phyloP scores from a whole-genome alignment of 2,329 filamentous ascomycete genomes.

The Alternaria arborescens region DNA sequence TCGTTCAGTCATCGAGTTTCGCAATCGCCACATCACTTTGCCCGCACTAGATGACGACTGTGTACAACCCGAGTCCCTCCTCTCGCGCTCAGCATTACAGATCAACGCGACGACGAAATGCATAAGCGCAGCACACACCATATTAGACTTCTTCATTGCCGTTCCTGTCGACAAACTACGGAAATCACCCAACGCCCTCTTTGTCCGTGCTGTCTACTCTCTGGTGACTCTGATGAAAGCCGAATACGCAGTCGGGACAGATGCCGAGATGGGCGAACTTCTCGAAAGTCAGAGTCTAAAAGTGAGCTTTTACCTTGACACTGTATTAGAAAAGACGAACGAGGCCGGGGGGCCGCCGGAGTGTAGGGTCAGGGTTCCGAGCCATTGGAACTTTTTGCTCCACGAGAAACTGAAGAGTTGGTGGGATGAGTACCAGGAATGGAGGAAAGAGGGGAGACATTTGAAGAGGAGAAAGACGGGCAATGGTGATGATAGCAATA shows the following conservation, averaged over 20 bases:
- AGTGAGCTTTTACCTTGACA: constrained; percentile 42
- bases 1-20: constrained; percentile 39
- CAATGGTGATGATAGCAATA: neutral
- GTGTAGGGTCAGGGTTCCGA: constrained; percentile 42
- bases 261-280: constrained; percentile 44
- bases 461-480: constrained; percentile 33
- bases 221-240: constrained; percentile 45
- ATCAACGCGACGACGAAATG: constrained; percentile 49
- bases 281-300: constrained; percentile 44
- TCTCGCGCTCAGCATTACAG: constrained; percentile 45
- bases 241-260: constrained; percentile 48
- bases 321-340: constrained; percentile 27
- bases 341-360: constrained; percentile 43
- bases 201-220: constrained; percentile 44
- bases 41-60: constrained; percentile 46
- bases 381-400: constrained; percentile 44
- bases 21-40: constrained; percentile 45
- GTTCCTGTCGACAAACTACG: constrained; percentile 33
- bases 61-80: constrained; percentile 45
- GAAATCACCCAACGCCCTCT: constrained; percentile 40
- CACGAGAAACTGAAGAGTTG: constrained; percentile 43
- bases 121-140: constrained; percentile 42
- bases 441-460: constrained; percentile 37
- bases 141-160: constrained; percentile 42
- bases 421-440: constrained; percentile 43